Evolutionary conservation across 2,329 filamentous ascomycete genomes (phyloP).

Genomic region (Saccharata proteae): DNA sequence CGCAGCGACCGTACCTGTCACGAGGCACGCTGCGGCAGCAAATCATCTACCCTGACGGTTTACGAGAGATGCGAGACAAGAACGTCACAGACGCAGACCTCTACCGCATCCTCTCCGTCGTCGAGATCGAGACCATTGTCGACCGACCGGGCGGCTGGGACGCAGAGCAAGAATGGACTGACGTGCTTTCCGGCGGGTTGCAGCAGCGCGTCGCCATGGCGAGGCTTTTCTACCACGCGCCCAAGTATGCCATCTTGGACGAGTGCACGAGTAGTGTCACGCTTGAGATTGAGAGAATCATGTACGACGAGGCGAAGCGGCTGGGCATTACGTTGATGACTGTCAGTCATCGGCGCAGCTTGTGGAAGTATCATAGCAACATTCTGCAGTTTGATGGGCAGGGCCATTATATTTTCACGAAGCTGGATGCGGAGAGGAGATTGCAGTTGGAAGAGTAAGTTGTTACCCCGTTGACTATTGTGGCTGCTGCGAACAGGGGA

Average conservation of each 20-base stretch:
- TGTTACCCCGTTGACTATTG: conserved; percentile 7
- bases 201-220: conserved; percentile 98
- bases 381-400: conserved; percentile 97
- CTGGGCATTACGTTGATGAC: conserved; percentile 94
- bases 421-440: conserved; percentile 74
- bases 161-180: conserved; percentile 90
- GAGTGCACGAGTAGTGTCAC: conserved; percentile 96
- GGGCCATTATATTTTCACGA: conserved; percentile 80
- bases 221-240: conserved; percentile 82
- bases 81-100: conserved; percentile 74
- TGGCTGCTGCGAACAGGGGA: not conserved
- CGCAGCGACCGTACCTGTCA: conserved; percentile 86
- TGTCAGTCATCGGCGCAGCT: conserved; percentile 75
- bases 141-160: conserved; percentile 77
- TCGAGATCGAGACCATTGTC: conserved; percentile 75
- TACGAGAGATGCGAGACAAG: conserved; percentile 77
- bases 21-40: conserved; percentile 89
- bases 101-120: conserved; percentile 58
- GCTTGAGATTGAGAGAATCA: conserved; percentile 82
- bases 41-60: conserved; percentile 86
- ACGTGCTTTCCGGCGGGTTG: conserved; percentile 80
- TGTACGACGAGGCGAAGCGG: conserved; percentile 93
- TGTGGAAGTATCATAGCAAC: conserved; percentile 93
- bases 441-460: conserved; percentile 72
- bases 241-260: conserved; percentile 88